A percentile compares a stretch with the other conserved stretches of the same genome.
These are phyloP conservation scores for Atkinsonella texensis DNA, from an alignment of 2,329 filamentous ascomycete species.

Conservation along the genomic window DNA sequence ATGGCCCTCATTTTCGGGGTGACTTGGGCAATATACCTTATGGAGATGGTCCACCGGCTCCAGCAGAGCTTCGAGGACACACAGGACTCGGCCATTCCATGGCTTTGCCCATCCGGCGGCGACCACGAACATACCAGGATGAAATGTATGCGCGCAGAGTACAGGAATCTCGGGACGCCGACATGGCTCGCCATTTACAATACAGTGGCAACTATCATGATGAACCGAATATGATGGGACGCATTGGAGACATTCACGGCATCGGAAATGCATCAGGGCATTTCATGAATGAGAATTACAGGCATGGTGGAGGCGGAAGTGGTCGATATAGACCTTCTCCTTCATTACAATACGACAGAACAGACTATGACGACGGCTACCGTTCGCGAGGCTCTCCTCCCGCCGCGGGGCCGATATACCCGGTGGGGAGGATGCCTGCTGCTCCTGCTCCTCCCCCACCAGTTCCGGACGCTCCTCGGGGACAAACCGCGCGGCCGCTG, in stretches of 20 bases:
- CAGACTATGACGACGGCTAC: slow-evolving; percentile 30
- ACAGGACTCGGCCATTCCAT: slow-evolving; percentile 2
- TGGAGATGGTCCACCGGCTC: slow-evolving; percentile 16
- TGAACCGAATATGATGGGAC: slow-evolving; percentile 21
- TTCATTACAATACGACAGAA: background rate
- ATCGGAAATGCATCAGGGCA: slow-evolving; percentile 42
- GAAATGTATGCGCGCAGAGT: slow-evolving; percentile 32
- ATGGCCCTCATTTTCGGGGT: slow-evolving; percentile 22
- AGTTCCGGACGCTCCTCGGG: background rate
- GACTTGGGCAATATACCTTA: slow-evolving; percentile 11
- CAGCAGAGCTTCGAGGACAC: slow-evolving; percentile 17
- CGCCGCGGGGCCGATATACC: slow-evolving; percentile 22
- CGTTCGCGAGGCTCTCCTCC: slow-evolving; percentile 28
- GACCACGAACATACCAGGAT: slow-evolving; percentile 30
- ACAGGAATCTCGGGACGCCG: slow-evolving; percentile 35
- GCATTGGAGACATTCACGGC: slow-evolving; percentile 26
- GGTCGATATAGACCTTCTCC: slow-evolving; percentile 3
- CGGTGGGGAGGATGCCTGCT: slow-evolving; percentile 13
- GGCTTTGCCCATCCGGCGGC: slow-evolving; percentile 14
- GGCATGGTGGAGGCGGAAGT: slow-evolving; percentile 9
- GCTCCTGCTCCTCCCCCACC: background rate
- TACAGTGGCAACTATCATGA: slow-evolving; percentile 26
- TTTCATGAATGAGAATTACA: slow-evolving; percentile 50
- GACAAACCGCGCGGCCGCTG: slow-evolving; percentile 8
- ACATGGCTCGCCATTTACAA: slow-evolving; percentile 15